These are phyloP conservation scores for Triglochin maritima DNA, from an alignment of 106 monocot species.

Conservation along the genomic window DNA sequence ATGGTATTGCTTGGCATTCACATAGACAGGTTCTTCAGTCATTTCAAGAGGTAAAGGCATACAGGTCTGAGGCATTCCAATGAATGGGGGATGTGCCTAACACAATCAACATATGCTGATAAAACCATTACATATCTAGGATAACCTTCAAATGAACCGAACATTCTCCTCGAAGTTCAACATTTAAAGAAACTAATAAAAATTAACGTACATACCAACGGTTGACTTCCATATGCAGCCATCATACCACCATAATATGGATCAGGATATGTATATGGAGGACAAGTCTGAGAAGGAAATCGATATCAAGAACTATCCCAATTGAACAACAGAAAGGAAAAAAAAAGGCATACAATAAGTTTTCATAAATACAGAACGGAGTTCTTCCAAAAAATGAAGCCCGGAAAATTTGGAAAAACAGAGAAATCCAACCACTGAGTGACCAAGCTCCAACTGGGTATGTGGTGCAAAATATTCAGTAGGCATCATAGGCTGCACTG, in stretches of 20 bases:
- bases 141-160: background rate
- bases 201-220: slow-evolving; percentile 11
- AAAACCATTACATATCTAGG: background rate
- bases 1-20: slow-evolving; percentile 40
- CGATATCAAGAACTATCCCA: background rate
- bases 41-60: slow-evolving; percentile 36
- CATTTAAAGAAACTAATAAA: too few relatives aligned
- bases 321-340: background rate
- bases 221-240: slow-evolving; percentile 19
- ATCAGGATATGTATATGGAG: slow-evolving; percentile 19
- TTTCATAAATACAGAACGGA: too few relatives aligned
- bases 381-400: too few relatives aligned
- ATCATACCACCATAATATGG: slow-evolving; percentile 17
- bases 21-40: slow-evolving; percentile 38
- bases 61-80: slow-evolving; percentile 26
- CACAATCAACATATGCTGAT: background rate
- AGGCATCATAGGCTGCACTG: slow-evolving; percentile 7
- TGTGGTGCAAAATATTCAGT: slow-evolving; percentile 28
- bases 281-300: slow-evolving; percentile 18
- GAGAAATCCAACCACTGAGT: slow-evolving; percentile 20
- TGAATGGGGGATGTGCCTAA: slow-evolving; percentile 26
- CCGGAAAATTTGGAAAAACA: background rate
- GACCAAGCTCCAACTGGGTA: slow-evolving; percentile 33
- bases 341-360: too few relatives aligned
- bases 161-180: too few relatives aligned